Evolutionary conservation across 495 filamentous ascomycete species (phyloP).

Genomic region (Penicillium longicatenatum): DNA sequence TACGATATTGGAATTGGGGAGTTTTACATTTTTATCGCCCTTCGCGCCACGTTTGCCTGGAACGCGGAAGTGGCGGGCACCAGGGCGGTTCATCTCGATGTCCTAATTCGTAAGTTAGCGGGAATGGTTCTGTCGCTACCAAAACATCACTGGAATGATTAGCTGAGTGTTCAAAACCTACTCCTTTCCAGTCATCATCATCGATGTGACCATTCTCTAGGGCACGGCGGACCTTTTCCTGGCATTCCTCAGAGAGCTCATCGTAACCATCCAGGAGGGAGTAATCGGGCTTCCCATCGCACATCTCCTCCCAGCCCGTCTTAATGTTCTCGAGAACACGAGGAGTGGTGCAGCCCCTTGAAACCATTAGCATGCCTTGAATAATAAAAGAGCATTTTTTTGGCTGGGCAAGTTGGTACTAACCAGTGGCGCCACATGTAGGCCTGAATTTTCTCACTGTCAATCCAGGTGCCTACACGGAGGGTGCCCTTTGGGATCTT

Average conservation of each 20-base stretch:
- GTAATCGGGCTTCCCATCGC: slow-evolving; percentile 37
- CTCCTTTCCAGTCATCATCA: slow-evolving; percentile 76
- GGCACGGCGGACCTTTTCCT: slow-evolving; percentile 63
- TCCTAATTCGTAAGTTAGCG: slow-evolving; percentile 33
- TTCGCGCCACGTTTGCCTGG: not conserved
- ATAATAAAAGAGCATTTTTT: not conserved
- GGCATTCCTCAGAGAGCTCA: slow-evolving; percentile 60
- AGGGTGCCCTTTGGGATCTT: slow-evolving; percentile 81
- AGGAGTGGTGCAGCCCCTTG: slow-evolving; percentile 81
- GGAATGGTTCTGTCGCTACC: not conserved
- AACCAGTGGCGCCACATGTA: slow-evolving; percentile 83
- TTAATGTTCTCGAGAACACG: slow-evolving; percentile 58
- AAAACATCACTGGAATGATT: not conserved
- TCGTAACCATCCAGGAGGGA: slow-evolving; percentile 69
- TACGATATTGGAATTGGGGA: not conserved
- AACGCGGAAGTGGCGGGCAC: not conserved
- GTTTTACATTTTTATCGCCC: not conserved
- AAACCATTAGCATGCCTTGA: slow-evolving; percentile 1
- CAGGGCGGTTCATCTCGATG: not conserved
- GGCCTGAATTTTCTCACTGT: slow-evolving; percentile 46
- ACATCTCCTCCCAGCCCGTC: slow-evolving; percentile 21
- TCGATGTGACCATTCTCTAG: slow-evolving; percentile 72
- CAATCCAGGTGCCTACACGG: slow-evolving; percentile 68
- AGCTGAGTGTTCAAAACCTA: slow-evolving; percentile 43
- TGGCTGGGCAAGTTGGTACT: slow-evolving; percentile 17